Evolutionary conservation across 2,329 filamentous ascomycete species (phyloP).

Genomic region (Talaromyces sp.): DNA sequence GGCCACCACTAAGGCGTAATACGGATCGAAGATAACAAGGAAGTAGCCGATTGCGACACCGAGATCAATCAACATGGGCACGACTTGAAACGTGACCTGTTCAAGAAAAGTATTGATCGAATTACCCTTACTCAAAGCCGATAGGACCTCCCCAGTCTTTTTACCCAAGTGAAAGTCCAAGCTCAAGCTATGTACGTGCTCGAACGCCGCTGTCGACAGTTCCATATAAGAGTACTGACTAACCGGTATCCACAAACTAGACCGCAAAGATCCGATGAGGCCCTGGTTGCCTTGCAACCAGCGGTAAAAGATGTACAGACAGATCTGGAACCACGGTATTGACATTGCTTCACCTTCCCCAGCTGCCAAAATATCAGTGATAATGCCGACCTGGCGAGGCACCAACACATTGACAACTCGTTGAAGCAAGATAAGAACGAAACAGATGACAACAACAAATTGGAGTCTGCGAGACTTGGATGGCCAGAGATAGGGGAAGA

Average conservation of each 20-base stretch:
- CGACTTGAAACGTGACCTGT: constrained; percentile 90
- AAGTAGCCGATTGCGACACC: constrained; percentile 80
- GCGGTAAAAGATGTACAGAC: constrained; percentile 70
- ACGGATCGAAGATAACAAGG: constrained; percentile 70
- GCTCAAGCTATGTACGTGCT: constrained; percentile 92
- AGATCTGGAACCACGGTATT: constrained; percentile 70
- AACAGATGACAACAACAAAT: constrained; percentile 74
- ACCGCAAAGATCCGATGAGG: constrained; percentile 73
- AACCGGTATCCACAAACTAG: constrained; percentile 90
- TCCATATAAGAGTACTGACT: constrained; percentile 95
- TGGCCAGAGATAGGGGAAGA: constrained; percentile 97
- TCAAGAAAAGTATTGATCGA: constrained; percentile 96
- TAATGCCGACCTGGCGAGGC: constrained; percentile 70
- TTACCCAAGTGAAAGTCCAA: constrained; percentile 96
- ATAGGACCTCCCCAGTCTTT: constrained; percentile 91
- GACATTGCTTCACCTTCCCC: constrained; percentile 47
- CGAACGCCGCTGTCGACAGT: constrained; percentile 89
- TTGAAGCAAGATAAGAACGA: constrained; percentile 72
- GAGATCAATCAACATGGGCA: constrained; percentile 91
- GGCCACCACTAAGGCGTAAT: constrained; percentile 84
- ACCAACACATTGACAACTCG: constrained; percentile 82
- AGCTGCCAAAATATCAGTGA: constrained; percentile 68
- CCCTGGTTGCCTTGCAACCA: constrained; percentile 86
- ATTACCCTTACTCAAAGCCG: constrained; percentile 90
- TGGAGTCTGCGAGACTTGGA: constrained; percentile 71